Evolutionary conservation across 305 asterid species (phyloP).

Genomic region (Fraxinus baroniana): DNA sequence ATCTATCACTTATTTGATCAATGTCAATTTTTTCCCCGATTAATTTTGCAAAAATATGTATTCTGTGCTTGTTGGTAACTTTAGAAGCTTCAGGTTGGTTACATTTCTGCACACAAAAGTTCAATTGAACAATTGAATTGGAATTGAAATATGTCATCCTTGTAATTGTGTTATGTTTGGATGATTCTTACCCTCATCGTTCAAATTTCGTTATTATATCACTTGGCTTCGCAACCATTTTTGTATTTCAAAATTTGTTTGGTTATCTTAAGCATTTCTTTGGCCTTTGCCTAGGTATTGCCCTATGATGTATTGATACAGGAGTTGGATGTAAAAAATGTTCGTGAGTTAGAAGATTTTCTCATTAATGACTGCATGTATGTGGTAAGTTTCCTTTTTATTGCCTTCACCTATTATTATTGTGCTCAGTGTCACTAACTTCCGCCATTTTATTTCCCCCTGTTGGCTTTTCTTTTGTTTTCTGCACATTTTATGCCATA

Average conservation of each 20-base stretch:
- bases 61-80: conserved; percentile 8
- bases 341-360: conserved; percentile 95
- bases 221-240: neutral
- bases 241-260: conserved; percentile 2
- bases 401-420: conserved; percentile 3
- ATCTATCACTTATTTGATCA: conserved; percentile 2
- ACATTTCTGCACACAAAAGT: neutral
- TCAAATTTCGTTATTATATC: neutral
- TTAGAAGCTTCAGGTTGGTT: conserved; percentile 11
- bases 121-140: neutral
- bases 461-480: conserved; percentile 2
- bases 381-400: conserved; percentile 63
- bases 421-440: conserved; percentile 1
- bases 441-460: neutral
- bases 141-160: neutral
- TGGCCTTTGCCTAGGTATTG: conserved; percentile 56
- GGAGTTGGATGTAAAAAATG: conserved; percentile 91
- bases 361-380: conserved; percentile 98
- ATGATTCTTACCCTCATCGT: neutral
- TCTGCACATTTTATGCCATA: neutral
- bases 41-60: neutral
- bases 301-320: conserved; percentile 83
- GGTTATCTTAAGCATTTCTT: conserved; percentile 11
- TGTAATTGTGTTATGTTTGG: neutral
- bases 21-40: neutral